These are phyloP conservation scores for Tilletia caries DNA, from an alignment of 1,284 basidiomycete species.

Conservation along the genomic window DNA sequence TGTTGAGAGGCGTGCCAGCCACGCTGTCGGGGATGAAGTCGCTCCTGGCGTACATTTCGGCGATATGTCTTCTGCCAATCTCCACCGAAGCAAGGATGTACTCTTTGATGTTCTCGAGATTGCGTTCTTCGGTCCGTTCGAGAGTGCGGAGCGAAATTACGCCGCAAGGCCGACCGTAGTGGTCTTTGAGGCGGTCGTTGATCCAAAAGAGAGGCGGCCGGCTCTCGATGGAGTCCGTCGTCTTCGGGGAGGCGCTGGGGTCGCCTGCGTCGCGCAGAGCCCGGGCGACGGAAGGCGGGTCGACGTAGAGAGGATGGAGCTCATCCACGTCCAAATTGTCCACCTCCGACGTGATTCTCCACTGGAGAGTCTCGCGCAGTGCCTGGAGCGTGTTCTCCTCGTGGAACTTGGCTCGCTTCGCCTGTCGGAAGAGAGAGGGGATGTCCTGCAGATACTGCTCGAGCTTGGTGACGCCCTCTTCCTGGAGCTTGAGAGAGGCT, in stretches of 20 bases:
- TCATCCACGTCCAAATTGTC: constrained; percentile 32
- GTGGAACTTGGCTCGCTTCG: constrained; percentile 32
- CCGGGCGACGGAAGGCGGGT: constrained; percentile 23
- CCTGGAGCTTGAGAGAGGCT: background rate
- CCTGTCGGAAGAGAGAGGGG: constrained; percentile 44
- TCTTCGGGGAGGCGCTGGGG: background rate
- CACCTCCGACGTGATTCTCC: constrained; percentile 44
- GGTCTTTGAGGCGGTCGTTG: constrained; percentile 42
- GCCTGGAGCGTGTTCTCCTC: constrained; percentile 26
- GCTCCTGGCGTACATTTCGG: constrained; percentile 9
- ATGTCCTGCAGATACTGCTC: constrained; percentile 19
- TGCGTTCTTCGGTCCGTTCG: constrained; percentile 33
- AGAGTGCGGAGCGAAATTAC: constrained; percentile 43
- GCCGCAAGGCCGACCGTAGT: constrained; percentile 42
- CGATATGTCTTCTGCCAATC: constrained; percentile 42
- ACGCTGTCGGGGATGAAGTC: constrained; percentile 15
- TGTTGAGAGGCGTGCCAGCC: background rate
- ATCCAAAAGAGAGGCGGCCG: constrained; percentile 49
- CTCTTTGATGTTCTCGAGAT: constrained; percentile 46
- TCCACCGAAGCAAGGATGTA: constrained; percentile 51
- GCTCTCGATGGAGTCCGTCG: constrained; percentile 15
- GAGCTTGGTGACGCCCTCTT: background rate
- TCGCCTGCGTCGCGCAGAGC: background rate
- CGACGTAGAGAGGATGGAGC: constrained; percentile 44
- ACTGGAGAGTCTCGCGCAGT: constrained; percentile 31